Conservation (phyloP, 768 basidiomycete species). For the Porpolomopsis calyptriformis region DNA sequence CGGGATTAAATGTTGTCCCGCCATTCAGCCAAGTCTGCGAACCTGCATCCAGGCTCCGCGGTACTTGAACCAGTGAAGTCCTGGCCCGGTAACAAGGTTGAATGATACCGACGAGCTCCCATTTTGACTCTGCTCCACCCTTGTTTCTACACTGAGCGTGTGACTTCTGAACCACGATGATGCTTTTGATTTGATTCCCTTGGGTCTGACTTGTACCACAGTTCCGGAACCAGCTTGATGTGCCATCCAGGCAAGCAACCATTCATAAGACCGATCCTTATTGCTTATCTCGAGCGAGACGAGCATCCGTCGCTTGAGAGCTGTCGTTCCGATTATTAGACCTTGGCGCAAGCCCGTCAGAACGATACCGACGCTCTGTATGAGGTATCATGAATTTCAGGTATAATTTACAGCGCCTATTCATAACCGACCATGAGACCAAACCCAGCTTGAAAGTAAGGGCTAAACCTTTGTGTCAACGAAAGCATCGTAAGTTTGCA, state of each 20-base stretch:
- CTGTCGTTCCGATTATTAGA: conserved; percentile 53
- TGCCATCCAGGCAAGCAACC: conserved; percentile 97
- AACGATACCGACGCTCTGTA: conserved; percentile 83
- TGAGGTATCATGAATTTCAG: conserved; percentile 7
- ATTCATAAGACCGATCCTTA: conserved; percentile 89
- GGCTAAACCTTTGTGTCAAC: conserved; percentile 45
- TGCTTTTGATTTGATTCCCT: conserved; percentile 11
- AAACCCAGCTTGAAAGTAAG: conserved; percentile 96
- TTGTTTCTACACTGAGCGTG: conserved; percentile 90
- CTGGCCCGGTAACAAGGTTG: conserved; percentile 91
- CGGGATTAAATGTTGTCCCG: neutral
- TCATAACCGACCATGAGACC: conserved; percentile 75
- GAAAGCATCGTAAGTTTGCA: conserved; percentile 1
- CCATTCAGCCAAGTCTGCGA: conserved; percentile 8
- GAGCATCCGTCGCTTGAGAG: conserved; percentile 81
- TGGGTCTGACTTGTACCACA: conserved; percentile 13
- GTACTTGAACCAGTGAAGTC: conserved; percentile 88
- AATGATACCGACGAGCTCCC: conserved; percentile 85
- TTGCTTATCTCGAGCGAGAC: conserved; percentile 95
- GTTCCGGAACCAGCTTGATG: conserved; percentile 38
- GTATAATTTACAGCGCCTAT: conserved; percentile 1
- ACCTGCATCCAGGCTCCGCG: conserved; percentile 95
- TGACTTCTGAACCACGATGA: conserved; percentile 64
- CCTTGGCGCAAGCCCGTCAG: conserved; percentile 67
- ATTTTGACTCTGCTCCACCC: conserved; percentile 79